Percentiles rank a stretch among this genome's conserved stretches.
Conservation (phyloP, 192 early-diverging fungal species). For the Allomyces macrogynus region DNA sequence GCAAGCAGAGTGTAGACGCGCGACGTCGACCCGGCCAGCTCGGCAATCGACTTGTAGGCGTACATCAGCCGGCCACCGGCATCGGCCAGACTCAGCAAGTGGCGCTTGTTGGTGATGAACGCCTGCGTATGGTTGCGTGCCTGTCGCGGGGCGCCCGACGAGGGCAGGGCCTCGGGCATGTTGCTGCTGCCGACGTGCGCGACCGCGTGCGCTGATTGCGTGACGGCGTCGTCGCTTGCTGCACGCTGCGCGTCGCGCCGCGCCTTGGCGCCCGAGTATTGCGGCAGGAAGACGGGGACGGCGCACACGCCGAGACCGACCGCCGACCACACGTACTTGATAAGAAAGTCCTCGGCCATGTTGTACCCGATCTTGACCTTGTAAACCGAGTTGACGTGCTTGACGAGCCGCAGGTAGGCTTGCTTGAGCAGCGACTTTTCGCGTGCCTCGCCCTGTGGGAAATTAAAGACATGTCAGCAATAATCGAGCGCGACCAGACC, state of each 20-base stretch:
- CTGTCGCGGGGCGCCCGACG: neutral
- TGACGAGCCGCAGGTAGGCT: slow-evolving; percentile 21
- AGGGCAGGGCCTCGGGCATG: neutral
- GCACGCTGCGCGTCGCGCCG: neutral
- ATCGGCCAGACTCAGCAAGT: slow-evolving; percentile 74
- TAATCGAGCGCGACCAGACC: no score
- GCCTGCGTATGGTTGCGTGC: slow-evolving; percentile 45
- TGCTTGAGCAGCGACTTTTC: slow-evolving; percentile 20
- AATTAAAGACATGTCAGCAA: no score
- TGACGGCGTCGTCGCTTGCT: no score
- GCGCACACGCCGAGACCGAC: slow-evolving; percentile 63
- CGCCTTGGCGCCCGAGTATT: neutral
- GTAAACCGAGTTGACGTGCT: slow-evolving; percentile 33
- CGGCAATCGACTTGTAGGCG: slow-evolving; percentile 78
- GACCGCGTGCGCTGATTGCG: neutral
- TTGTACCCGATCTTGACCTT: slow-evolving; percentile 28
- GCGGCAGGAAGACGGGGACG: slow-evolving; percentile 67
- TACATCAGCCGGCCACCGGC: slow-evolving; percentile 94
- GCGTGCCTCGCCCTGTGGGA: slow-evolving; percentile 11
- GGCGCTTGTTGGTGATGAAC: slow-evolving; percentile 80
- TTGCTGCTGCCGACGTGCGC: neutral
- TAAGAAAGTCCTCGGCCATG: slow-evolving; percentile 26
- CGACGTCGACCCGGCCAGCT: slow-evolving; percentile 72
- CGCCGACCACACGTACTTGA: slow-evolving; percentile 93
- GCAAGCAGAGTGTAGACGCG: slow-evolving; percentile 70